Evolutionary conservation across 371 early-diverging fungal species (phyloP).

Genomic region (Smittium culicis): DNA sequence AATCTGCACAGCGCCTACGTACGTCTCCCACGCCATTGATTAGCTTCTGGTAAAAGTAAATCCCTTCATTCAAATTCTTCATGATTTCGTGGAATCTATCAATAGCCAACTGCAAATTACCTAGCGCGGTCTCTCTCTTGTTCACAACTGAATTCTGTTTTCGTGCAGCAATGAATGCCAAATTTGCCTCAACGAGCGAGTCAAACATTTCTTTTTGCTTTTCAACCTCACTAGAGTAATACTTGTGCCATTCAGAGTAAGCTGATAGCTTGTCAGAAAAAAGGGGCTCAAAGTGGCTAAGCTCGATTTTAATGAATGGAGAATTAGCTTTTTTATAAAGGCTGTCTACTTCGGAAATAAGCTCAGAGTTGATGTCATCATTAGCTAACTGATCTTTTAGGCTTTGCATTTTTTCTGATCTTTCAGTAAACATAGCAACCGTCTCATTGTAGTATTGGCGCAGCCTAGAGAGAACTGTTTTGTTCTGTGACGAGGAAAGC

Average conservation of each 20-base stretch:
- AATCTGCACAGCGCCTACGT: slow-evolving; percentile 47
- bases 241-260: slow-evolving; percentile 42
- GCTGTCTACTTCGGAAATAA: slow-evolving; percentile 34
- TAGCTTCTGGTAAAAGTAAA: slow-evolving; percentile 56
- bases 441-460: slow-evolving; percentile 37
- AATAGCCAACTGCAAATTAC: slow-evolving; percentile 50
- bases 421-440: slow-evolving; percentile 33
- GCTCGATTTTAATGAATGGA: slow-evolving; percentile 49
- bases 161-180: slow-evolving; percentile 42
- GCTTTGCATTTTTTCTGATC: slow-evolving; percentile 40
- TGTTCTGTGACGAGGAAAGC: slow-evolving; percentile 29
- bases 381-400: slow-evolving; percentile 37
- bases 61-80: slow-evolving; percentile 50
- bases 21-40: slow-evolving; percentile 44
- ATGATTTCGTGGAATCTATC: slow-evolving; percentile 49
- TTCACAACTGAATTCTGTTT: slow-evolving; percentile 35
- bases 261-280: slow-evolving; percentile 43
- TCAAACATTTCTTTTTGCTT: slow-evolving; percentile 48
- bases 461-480: slow-evolving; percentile 37
- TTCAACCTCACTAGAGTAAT: slow-evolving; percentile 42
- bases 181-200: slow-evolving; percentile 43
- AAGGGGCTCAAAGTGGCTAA: slow-evolving; percentile 52
- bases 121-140: slow-evolving; percentile 48
- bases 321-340: slow-evolving; percentile 34
- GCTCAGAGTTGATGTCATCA: slow-evolving; percentile 54